Conservation (phyloP, 1,139 yeast genomes). For the Taphrina sp. region DNA sequence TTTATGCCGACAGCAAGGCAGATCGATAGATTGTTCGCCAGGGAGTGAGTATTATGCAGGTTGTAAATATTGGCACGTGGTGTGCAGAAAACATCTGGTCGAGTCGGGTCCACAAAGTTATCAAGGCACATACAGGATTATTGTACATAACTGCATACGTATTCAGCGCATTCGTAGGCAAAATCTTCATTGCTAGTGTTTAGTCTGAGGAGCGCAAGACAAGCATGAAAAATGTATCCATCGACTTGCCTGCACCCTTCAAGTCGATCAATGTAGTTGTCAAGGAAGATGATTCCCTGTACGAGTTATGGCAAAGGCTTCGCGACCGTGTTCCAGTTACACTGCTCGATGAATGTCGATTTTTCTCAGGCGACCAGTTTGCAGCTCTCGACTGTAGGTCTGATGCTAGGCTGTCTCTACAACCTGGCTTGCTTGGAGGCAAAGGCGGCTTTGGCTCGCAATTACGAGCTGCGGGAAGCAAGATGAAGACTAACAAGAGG, state of each 20-base stretch:
- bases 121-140: too few species aligned
- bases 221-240: too few species aligned
- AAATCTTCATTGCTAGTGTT: too few species aligned
- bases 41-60: too few species aligned
- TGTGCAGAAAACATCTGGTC: too few species aligned
- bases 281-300: not conserved
- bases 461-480: conserved; percentile 48
- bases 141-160: too few species aligned
- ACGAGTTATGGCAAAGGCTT: not conserved
- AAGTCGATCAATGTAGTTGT: not conserved
- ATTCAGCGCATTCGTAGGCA: too few species aligned
- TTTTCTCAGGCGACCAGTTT: not conserved
- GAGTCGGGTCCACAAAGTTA: too few species aligned
- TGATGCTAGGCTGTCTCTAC: conserved; percentile 28
- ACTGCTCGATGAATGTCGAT: not conserved
- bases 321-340: not conserved
- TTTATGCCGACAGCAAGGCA: too few species aligned
- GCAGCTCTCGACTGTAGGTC: not conserved
- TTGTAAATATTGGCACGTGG: too few species aligned
- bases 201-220: too few species aligned
- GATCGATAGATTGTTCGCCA: too few species aligned
- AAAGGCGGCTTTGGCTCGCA: conserved; percentile 55
- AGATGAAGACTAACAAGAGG: conserved; percentile 42
- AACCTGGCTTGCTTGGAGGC: conserved; percentile 50
- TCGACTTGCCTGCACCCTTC: conserved; percentile 14